Evolutionary conservation across 1,284 basidiomycete species (phyloP).

Genomic region (Irpex rosettiformis): DNA sequence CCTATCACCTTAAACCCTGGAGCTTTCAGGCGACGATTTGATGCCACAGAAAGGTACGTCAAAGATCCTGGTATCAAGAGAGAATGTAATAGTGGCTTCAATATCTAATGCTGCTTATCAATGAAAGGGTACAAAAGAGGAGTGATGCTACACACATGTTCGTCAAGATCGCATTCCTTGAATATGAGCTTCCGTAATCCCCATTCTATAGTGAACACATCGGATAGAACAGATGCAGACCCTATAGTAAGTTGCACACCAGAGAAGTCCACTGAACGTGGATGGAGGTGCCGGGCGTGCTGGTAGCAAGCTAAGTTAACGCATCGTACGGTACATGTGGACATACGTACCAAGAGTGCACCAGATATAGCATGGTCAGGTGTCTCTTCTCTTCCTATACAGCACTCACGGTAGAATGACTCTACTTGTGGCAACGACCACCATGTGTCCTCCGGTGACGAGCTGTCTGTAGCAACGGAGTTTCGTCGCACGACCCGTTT

Average conservation of each 20-base stretch:
- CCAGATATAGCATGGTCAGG: conserved; percentile 63
- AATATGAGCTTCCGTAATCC: conserved; percentile 80
- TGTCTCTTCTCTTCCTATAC: conserved; percentile 69
- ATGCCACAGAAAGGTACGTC: conserved; percentile 83
- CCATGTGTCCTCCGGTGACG: conserved; percentile 50
- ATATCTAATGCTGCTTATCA: conserved; percentile 40
- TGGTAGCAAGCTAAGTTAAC: conserved; percentile 23
- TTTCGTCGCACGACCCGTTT: conserved; percentile 57
- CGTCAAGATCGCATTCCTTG: conserved; percentile 78
- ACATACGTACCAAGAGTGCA: conserved; percentile 19
- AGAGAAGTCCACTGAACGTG: conserved; percentile 74
- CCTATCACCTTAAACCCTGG: conserved; percentile 81
- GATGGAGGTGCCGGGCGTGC: conserved; percentile 50
- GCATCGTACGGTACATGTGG: not conserved
- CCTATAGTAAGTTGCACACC: conserved; percentile 71
- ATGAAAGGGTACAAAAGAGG: not conserved
- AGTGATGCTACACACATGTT: conserved; percentile 50
- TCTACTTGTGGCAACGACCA: conserved; percentile 82
- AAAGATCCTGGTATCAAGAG: conserved; percentile 83
- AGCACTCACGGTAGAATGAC: conserved; percentile 79
- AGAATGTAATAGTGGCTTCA: conserved; percentile 90
- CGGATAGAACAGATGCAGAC: conserved; percentile 77
- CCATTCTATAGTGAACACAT: conserved; percentile 89
- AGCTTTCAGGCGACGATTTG: conserved; percentile 79
- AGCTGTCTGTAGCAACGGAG: conserved; percentile 29